phyloP scores from a whole-genome alignment of 306 rosid species.

The Elaeagnus macrophylla region DNA sequence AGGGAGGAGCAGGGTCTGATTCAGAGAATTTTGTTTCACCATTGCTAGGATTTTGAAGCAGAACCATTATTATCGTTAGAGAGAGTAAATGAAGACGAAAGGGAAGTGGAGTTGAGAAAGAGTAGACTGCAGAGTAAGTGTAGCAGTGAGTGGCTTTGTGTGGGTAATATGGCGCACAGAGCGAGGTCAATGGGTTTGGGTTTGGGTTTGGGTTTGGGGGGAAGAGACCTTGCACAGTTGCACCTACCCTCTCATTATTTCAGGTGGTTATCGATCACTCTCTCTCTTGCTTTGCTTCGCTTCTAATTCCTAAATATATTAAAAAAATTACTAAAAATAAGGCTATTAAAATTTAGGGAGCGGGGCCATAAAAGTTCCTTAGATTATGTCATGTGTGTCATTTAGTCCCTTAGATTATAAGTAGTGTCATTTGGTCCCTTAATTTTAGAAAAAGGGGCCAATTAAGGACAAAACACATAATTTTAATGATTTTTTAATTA shows the following conservation, averaged over 20 bases:
- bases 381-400: too few species aligned
- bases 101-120: neutral
- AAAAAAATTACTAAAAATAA: too few species aligned
- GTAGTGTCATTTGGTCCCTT: too few species aligned
- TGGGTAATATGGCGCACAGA: neutral
- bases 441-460: too few species aligned
- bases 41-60: constrained; percentile 17
- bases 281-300: neutral
- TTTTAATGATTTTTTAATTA: too few species aligned
- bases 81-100: neutral
- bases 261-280: neutral
- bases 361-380: too few species aligned
- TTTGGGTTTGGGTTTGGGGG: neutral
- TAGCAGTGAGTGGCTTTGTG: neutral
- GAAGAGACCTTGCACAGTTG: neutral
- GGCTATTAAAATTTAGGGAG: too few species aligned
- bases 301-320: too few species aligned
- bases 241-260: neutral
- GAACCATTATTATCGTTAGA: neutral
- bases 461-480: too few species aligned
- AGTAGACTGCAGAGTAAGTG: neutral
- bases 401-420: too few species aligned
- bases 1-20: neutral
- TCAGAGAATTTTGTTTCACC: constrained; percentile 4
- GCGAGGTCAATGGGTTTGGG: neutral